These are phyloP conservation scores for Beta macrorhiza DNA, from an alignment of 179 eudicot genomes.

Conservation along the genomic window DNA sequence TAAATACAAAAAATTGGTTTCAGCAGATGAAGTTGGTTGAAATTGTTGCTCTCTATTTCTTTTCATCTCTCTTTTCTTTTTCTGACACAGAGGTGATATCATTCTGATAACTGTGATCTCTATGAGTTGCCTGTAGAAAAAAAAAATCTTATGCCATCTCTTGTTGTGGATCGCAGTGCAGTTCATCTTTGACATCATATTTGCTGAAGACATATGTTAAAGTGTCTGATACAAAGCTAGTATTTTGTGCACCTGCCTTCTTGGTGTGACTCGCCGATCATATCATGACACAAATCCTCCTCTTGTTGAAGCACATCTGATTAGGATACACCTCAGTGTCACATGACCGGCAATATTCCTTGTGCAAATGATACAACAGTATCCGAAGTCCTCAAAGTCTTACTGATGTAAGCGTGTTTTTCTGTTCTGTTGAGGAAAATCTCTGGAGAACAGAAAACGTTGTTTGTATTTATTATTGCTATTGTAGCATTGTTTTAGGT, in stretches of 20 bases:
- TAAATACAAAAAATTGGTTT: neutral
- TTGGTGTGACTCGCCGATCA: neutral
- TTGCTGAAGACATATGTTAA: slow-evolving; percentile 68
- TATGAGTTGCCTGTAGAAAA: slow-evolving; percentile 12
- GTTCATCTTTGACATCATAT: slow-evolving; percentile 53
- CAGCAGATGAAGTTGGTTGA: neutral
- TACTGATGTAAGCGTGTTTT: too few species aligned
- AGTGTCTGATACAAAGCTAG: slow-evolving; percentile 9
- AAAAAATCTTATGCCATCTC: neutral
- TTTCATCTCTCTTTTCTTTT: neutral
- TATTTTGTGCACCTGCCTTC: neutral
- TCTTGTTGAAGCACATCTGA: neutral
- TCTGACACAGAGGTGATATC: neutral
- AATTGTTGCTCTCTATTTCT: neutral
- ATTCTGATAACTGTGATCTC: neutral
- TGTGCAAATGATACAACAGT: neutral
- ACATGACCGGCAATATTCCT: neutral
- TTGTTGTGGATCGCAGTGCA: slow-evolving; percentile 52
- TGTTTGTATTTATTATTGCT: neutral
- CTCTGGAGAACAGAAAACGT: neutral
- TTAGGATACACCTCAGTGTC: neutral
- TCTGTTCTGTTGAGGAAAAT: neutral
- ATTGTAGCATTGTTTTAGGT: neutral
- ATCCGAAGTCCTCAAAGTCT: neutral
- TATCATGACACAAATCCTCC: too few species aligned